These are phyloP conservation scores for Micractinium sp. DNA, from an alignment of 139 green algal genomes.

Conservation along the genomic window DNA sequence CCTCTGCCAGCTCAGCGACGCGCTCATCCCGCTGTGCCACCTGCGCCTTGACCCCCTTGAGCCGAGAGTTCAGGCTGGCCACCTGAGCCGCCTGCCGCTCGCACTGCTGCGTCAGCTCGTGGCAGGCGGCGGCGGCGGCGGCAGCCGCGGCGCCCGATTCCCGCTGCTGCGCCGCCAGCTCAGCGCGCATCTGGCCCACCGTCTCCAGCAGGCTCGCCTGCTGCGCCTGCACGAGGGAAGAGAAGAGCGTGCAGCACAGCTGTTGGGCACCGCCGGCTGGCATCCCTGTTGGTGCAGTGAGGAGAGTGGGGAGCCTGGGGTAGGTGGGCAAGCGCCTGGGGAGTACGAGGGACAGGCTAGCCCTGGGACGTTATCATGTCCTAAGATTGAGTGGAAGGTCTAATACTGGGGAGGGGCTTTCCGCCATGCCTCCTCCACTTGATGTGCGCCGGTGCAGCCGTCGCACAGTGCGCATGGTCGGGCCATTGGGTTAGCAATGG, in stretches of 20 bases:
- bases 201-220: not conserved
- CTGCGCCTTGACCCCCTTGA: slow-evolving; percentile 4
- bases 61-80: slow-evolving; percentile 1
- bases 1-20: not conserved
- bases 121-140: not conserved
- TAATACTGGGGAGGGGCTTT: too few relatives aligned
- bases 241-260: not conserved
- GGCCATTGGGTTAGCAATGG: too few relatives aligned
- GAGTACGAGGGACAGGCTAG: not conserved
- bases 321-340: not conserved
- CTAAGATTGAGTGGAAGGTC: too few relatives aligned
- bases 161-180: slow-evolving; percentile 2
- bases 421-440: too few relatives aligned
- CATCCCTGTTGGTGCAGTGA: too few relatives aligned
- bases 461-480: too few relatives aligned
- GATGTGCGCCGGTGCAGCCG: too few relatives aligned
- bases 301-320: not conserved
- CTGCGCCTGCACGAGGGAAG: not conserved
- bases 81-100: not conserved
- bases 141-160: not conserved
- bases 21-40: not conserved
- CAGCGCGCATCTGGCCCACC: not conserved
- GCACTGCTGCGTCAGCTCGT: not conserved
- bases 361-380: too few relatives aligned
- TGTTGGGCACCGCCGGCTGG: not conserved